phyloP scores from a whole-genome alignment of 177 flowering plant genomes.

The Telopea speciosissima region DNA sequence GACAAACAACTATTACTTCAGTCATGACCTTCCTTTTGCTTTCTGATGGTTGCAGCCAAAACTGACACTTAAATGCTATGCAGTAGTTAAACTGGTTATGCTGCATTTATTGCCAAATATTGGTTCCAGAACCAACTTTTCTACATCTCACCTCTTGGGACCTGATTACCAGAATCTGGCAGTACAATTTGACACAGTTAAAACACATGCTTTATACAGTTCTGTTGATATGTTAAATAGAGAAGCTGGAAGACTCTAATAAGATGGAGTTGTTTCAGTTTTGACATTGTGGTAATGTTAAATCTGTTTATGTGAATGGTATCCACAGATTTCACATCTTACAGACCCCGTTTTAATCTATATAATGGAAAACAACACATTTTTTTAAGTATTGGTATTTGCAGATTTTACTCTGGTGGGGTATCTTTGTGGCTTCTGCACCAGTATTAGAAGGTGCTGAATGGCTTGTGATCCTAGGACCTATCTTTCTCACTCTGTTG shows the following conservation, averaged over 20 bases:
- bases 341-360: no score
- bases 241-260: background rate
- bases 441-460: constrained; percentile 75
- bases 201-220: background rate
- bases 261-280: background rate
- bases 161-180: no score
- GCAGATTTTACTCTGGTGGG: constrained; percentile 98
- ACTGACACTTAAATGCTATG: no score
- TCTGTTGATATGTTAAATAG: background rate
- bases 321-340: constrained; percentile 9
- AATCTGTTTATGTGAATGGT: constrained; percentile 1
- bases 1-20: no score
- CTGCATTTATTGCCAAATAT: no score
- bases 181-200: background rate
- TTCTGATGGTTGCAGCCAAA: no score
- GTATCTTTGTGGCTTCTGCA: constrained; percentile 75
- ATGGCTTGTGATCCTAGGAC: constrained; percentile 88
- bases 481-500: constrained; percentile 72
- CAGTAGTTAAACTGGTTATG: no score
- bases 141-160: no score
- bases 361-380: background rate
- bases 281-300: background rate
- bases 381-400: background rate
- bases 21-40: no score
- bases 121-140: no score